A percentile compares a stretch with the other conserved stretches of the same genome.
Evolutionary conservation across 257 asterid genomes (phyloP).

Genomic region (Oldenlandia corymbosa): DNA sequence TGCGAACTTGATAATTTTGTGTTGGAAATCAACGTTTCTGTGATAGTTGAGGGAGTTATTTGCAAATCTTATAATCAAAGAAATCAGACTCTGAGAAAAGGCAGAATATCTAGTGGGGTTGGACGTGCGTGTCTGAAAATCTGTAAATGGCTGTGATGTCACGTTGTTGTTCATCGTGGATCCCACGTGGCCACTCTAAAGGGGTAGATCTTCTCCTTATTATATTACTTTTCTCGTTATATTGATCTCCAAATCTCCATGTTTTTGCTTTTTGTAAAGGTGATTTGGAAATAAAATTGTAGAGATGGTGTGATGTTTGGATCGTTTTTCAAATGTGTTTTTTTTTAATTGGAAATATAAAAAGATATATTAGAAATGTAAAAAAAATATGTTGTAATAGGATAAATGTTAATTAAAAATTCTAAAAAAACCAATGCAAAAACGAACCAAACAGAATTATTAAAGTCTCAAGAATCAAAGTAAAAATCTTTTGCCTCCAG

Average conservation of each 20-base stretch:
- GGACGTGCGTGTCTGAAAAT: constrained; percentile 1
- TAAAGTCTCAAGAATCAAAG: too few species aligned
- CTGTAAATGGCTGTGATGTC: not conserved
- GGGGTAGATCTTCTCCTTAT: not conserved
- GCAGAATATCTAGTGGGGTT: not conserved
- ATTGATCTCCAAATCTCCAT: too few species aligned
- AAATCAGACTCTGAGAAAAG: not conserved
- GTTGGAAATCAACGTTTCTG: not conserved
- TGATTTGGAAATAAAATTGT: too few species aligned
- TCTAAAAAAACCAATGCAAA: too few species aligned
- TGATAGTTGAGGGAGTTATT: not conserved
- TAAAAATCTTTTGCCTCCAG: too few species aligned
- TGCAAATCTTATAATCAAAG: not conserved
- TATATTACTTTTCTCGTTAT: not conserved
- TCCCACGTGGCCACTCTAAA: constrained; percentile 9
- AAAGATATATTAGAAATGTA: too few species aligned
- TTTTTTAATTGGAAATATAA: too few species aligned
- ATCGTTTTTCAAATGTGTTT: too few species aligned
- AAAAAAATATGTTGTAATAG: too few species aligned
- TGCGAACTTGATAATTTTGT: not conserved
- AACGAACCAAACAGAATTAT: too few species aligned
- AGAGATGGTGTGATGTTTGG: too few species aligned
- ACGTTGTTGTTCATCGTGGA: constrained; percentile 3
- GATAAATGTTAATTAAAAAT: too few species aligned
- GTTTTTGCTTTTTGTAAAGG: not conserved